Percentiles rank a stretch among this genome's conserved stretches.
Conservation (phyloP, 768 basidiomycete genomes). For the Kwoniella shandongensis region DNA sequence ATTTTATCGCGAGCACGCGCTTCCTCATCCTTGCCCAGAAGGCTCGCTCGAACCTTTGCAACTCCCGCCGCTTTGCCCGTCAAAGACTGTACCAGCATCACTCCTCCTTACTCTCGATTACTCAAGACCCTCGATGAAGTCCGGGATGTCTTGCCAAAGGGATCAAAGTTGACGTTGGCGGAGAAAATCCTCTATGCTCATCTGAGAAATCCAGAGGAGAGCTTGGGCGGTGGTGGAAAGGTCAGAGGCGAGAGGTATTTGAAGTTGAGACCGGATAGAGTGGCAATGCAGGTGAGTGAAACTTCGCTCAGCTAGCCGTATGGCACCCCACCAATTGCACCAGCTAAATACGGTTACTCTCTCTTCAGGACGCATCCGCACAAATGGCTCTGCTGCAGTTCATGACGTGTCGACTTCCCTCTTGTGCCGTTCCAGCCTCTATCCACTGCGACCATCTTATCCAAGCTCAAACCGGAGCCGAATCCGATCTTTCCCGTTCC, state of each 20-base stretch:
- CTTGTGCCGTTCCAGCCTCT: constrained; percentile 68
- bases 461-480: constrained; percentile 85
- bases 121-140: constrained; percentile 70
- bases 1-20: neutral
- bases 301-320: too few relatives aligned
- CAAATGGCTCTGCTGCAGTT: constrained; percentile 78
- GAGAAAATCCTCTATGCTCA: constrained; percentile 98
- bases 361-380: constrained; percentile 55
- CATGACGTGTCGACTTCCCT: constrained; percentile 87
- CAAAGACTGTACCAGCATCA: constrained; percentile 71
- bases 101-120: constrained; percentile 76
- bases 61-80: constrained; percentile 55
- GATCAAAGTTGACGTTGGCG: constrained; percentile 80
- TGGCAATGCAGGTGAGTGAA: constrained; percentile 89
- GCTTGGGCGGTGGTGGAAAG: constrained; percentile 64
- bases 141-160: constrained; percentile 64
- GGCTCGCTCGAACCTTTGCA: constrained; percentile 36
- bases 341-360: neutral
- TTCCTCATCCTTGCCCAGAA: neutral
- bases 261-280: constrained; percentile 84
- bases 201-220: constrained; percentile 73
- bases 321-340: too few relatives aligned
- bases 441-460: constrained; percentile 99
- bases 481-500: constrained; percentile 71
- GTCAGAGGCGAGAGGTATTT: constrained; percentile 85